Percentiles rank a stretch among this genome's conserved stretches.
phyloP scores from a whole-genome alignment of 495 filamentous ascomycete species.

The Penicillium samsonianum region DNA sequence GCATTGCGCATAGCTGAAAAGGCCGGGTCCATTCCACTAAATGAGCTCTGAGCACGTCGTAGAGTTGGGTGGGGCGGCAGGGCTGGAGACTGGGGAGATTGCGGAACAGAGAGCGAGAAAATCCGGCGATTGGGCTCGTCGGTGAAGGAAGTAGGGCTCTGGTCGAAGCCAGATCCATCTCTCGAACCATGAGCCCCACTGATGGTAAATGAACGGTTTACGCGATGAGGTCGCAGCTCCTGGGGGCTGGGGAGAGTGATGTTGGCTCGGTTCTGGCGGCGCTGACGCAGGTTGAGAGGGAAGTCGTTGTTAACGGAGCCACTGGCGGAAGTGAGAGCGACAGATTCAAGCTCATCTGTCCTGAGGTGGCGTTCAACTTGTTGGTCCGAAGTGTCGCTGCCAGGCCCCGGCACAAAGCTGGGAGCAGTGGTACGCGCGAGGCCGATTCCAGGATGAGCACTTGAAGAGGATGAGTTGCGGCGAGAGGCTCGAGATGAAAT shows the following conservation, averaged over 20 bases:
- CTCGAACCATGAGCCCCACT: background rate
- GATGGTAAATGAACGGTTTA: background rate
- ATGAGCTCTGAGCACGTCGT: background rate
- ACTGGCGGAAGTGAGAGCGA: background rate
- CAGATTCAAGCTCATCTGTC: slow-evolving; percentile 11
- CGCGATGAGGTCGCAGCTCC: background rate
- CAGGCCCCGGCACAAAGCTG: background rate
- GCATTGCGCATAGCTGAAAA: background rate
- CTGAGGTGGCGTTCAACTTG: background rate
- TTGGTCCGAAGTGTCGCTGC: background rate
- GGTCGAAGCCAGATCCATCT: background rate
- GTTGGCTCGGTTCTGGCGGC: background rate
- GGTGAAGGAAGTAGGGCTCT: background rate
- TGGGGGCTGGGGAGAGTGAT: background rate
- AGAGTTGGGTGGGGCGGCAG: background rate
- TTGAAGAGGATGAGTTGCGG: background rate
- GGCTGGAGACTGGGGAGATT: background rate
- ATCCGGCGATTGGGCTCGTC: background rate
- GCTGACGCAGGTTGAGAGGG: background rate
- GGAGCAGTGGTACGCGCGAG: background rate
- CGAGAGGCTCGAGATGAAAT: background rate
- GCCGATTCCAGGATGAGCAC: background rate
- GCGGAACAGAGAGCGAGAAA: slow-evolving; percentile 2
- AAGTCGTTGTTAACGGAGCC: background rate
- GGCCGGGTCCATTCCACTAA: slow-evolving; percentile 6